phyloP scores from a whole-genome alignment of 441 rosid genomes.

The Jatropha podagrica region DNA sequence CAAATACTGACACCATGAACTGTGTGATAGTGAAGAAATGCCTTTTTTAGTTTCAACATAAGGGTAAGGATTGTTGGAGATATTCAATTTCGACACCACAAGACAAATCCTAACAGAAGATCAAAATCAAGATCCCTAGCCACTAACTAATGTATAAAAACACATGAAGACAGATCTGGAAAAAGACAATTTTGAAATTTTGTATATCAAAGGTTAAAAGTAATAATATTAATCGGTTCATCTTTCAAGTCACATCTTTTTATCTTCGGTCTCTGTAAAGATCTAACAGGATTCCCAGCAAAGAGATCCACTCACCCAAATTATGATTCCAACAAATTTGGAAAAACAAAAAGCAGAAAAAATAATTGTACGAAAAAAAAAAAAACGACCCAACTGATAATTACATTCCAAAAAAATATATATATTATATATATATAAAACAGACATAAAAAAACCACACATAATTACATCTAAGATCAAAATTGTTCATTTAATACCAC shows the following conservation, averaged over 20 bases:
- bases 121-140: background rate
- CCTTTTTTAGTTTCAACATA: too few species aligned
- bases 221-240: too few species aligned
- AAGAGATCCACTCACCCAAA: background rate
- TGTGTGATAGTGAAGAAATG: too few species aligned
- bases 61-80: background rate
- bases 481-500: background rate
- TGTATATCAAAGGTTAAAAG: too few species aligned
- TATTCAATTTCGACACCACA: background rate
- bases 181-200: background rate
- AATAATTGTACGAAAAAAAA: background rate
- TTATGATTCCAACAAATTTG: background rate
- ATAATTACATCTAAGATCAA: background rate
- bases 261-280: background rate
- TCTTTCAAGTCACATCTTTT: too few species aligned
- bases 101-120: too few species aligned
- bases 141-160: background rate
- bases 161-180: background rate
- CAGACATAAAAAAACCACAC: background rate
- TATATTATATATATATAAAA: too few species aligned
- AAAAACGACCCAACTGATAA: background rate
- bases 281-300: background rate
- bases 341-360: background rate
- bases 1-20: too few species aligned
- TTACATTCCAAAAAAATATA: background rate